Evolutionary conservation across 192 early-diverging fungal genomes (phyloP).

Genomic region (Chytriomyces sp.): DNA sequence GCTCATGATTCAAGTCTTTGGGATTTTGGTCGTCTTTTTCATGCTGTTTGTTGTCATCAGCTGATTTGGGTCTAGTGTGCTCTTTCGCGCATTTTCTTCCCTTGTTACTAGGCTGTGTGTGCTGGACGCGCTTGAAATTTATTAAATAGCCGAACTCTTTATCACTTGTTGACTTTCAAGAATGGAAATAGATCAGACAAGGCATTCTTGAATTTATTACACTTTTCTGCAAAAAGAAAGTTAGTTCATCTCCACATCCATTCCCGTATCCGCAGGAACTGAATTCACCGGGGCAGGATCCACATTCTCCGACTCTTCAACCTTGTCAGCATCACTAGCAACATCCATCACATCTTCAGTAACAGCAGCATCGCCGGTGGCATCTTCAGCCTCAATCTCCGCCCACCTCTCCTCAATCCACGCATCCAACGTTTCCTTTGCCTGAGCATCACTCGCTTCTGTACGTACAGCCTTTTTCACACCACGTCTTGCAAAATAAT

Average conservation of each 20-base stretch:
- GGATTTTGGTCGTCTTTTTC: conserved; percentile 85
- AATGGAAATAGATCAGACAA: too few species aligned
- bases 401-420: conserved; percentile 22
- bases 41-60: conserved; percentile 68
- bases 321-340: neutral
- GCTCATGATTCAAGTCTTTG: conserved; percentile 96
- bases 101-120: too few species aligned
- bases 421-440: neutral
- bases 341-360: neutral
- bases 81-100: neutral
- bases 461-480: neutral
- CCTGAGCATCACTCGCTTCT: neutral
- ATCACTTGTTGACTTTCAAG: too few species aligned
- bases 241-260: conserved; percentile 12
- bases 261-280: neutral
- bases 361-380: too few species aligned
- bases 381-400: conserved; percentile 26
- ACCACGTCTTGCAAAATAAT: conserved; percentile 65
- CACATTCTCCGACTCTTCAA: too few species aligned
- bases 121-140: too few species aligned
- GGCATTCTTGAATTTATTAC: too few species aligned
- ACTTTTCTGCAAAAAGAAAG: too few species aligned
- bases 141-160: too few species aligned
- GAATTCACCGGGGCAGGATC: too few species aligned
- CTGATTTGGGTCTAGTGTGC: neutral